Conservation (phyloP, 2,329 filamentous ascomycete species). For the Lachnellula arida region DNA sequence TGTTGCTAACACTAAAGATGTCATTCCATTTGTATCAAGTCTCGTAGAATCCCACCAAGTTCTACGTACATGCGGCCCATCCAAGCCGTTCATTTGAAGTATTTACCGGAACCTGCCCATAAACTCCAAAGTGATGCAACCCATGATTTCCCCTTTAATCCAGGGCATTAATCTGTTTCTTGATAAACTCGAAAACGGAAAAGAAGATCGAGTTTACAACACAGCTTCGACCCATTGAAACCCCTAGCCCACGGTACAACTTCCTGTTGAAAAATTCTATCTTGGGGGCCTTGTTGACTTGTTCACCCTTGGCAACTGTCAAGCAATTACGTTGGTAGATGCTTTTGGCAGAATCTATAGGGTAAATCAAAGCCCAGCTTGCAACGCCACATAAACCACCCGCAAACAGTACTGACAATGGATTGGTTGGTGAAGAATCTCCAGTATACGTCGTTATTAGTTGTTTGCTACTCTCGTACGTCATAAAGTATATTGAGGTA, state of each 20-base stretch:
- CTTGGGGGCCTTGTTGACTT: slow-evolving; percentile 59
- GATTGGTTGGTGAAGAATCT: slow-evolving; percentile 69
- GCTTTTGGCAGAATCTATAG: slow-evolving; percentile 78
- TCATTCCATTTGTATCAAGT: slow-evolving; percentile 7
- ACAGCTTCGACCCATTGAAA: slow-evolving; percentile 78
- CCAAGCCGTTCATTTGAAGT: slow-evolving; percentile 4
- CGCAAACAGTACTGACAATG: slow-evolving; percentile 71
- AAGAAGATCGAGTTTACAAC: slow-evolving; percentile 88
- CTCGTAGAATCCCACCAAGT: slow-evolving; percentile 3
- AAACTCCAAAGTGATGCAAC: slow-evolving; percentile 9
- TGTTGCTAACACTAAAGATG: slow-evolving; percentile 3
- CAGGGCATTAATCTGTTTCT: slow-evolving; percentile 48
- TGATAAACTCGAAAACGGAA: slow-evolving; percentile 79
- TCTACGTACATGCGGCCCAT: slow-evolving; percentile 5
- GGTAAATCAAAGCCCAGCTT: slow-evolving; percentile 63
- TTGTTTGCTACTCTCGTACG: slow-evolving; percentile 83
- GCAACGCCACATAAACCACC: slow-evolving; percentile 79
- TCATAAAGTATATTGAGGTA: slow-evolving; percentile 82
- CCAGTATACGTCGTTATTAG: slow-evolving; percentile 69
- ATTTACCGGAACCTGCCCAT: slow-evolving; percentile 2
- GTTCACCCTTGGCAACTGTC: slow-evolving; percentile 61
- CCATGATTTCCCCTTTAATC: slow-evolving; percentile 15
- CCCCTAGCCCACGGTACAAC: slow-evolving; percentile 79
- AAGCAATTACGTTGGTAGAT: slow-evolving; percentile 81
- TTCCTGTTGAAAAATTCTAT: slow-evolving; percentile 72